These are phyloP conservation scores for Gossypium trilobum DNA, from an alignment of 441 rosid genomes.

Conservation along the genomic window DNA sequence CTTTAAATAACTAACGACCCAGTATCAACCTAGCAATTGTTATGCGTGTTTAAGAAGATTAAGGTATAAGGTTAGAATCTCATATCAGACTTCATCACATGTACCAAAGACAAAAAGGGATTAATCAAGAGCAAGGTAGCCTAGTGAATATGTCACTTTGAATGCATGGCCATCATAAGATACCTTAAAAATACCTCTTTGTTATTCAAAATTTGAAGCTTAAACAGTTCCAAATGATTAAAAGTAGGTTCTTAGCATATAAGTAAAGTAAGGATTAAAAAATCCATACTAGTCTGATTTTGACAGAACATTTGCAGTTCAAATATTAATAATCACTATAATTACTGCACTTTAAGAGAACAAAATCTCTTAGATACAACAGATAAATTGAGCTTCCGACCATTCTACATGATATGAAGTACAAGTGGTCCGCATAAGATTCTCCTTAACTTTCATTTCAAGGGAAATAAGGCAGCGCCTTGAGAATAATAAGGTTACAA, in stretches of 20 bases:
- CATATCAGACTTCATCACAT: neutral
- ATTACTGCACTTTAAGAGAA: neutral
- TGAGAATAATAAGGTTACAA: neutral
- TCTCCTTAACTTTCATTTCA: neutral
- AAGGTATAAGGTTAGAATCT: conserved; percentile 3
- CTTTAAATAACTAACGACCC: neutral
- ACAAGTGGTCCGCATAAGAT: neutral
- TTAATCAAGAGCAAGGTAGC: neutral
- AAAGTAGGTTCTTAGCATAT: neutral
- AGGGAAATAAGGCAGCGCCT: neutral
- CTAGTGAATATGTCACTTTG: neutral
- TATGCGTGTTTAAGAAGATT: neutral
- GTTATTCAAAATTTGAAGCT: neutral
- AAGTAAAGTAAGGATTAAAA: neutral
- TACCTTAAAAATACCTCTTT: neutral
- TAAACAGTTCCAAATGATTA: neutral
- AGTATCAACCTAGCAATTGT: neutral
- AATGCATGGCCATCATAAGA: neutral
- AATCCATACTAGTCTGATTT: neutral
- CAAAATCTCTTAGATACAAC: neutral
- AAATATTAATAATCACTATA: neutral
- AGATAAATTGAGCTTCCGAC: neutral
- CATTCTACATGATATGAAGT: neutral
- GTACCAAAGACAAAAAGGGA: neutral
- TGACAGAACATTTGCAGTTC: neutral